Evolutionary conservation across 306 rosid species (phyloP), one percentile per base, ranked within the genome.

Genomic region (Carpinus viminea): DNA sequence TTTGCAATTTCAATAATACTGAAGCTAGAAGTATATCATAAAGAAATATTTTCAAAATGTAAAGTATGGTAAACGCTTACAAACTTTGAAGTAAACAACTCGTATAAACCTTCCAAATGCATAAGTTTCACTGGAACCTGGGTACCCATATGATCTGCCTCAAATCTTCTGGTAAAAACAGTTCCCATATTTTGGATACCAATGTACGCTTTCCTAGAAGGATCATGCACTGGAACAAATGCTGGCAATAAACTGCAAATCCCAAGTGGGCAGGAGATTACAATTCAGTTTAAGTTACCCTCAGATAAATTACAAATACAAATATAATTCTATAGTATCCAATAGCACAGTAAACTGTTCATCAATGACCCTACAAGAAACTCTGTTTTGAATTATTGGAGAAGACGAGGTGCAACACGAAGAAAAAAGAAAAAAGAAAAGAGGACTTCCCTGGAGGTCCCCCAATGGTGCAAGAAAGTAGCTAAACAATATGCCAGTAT

Each of bases 151-250:
- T 86, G 87, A 87, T 95, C 98, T 75, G 93, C 96, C 84, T 95
- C 98, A 59, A 95, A 95, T 87, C 98, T 91, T 87, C 98, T 88
- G 36, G 98, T 95, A 81, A 95, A 95, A 78, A 93, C 89, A 78
- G 98, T 92, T 83, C 98, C 98, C 97, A 90, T 90, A 86, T 90
- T 92, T 88, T 95, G 98, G 84, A 95, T 95, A 76, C 98, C 98
- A 71, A 92, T 88, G 81, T 87, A 92, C n/a, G 98, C 96, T 83
- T 90, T 95, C 78, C 98, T 89, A 73, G 93, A 84, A 78, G 98
- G 98, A 86, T 82, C 96, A 45, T 92, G 98, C 85, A 95, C 98
- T 15, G 97, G 98, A 82, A 95, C 98, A 85, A 95, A 91, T 75
- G 97, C 98, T 78, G 98, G 97, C 96, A 94, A 95, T 85, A 95